These are phyloP conservation scores for Rhynchospora tenuis DNA, from an alignment of 176 grass and related monocot genomes.

Conservation along the genomic window DNA sequence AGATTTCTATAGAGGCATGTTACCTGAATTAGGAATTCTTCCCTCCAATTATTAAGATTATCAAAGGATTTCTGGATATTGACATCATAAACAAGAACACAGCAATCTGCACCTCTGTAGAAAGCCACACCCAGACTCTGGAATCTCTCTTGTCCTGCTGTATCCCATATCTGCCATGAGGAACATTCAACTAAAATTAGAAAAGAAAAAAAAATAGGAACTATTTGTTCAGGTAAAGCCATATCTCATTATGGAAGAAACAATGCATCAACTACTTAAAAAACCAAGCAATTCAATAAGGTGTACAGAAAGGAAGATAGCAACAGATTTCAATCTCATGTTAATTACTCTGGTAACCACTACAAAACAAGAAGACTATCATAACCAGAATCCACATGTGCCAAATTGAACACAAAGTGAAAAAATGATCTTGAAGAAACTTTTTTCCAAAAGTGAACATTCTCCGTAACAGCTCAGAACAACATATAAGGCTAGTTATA, in stretches of 20 bases:
- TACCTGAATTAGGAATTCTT: conserved; percentile 94
- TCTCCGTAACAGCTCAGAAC: neutral
- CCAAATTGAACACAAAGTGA: neutral
- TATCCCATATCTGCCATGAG: conserved; percentile 72
- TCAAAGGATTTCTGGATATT: conserved; percentile 90
- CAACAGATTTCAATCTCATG: neutral
- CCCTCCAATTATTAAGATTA: conserved; percentile 84
- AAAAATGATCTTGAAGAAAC: neutral
- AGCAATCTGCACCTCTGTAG: conserved; percentile 85
- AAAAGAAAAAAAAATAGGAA: no score
- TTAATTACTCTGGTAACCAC: neutral
- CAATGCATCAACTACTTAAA: neutral
- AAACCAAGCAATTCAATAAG: neutral
- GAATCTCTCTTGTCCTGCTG: conserved; percentile 83
- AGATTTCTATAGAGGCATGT: neutral
- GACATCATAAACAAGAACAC: conserved; percentile 82
- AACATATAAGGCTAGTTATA: neutral
- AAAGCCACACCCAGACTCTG: conserved; percentile 87
- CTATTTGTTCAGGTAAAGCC: neutral
- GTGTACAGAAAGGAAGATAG: neutral
- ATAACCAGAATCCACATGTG: neutral
- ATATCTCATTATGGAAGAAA: neutral
- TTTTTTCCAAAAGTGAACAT: neutral
- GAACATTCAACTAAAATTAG: neutral
- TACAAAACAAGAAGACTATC: neutral